Conservation (phyloP, 495 filamentous ascomycete species). For the Jackrogersella multiformis region DNA sequence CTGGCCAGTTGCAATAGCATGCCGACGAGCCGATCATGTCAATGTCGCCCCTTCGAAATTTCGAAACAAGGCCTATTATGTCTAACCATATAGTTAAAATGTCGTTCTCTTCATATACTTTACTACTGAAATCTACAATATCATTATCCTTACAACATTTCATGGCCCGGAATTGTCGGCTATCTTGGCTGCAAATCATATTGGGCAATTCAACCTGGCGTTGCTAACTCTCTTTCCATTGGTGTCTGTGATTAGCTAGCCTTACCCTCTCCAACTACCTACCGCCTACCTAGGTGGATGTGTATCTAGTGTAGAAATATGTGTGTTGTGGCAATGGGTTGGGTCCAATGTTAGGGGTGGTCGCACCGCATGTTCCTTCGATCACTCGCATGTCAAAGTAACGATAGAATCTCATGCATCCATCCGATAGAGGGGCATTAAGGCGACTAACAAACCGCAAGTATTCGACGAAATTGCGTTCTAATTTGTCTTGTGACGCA, state of each 20-base stretch:
- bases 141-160: not conserved
- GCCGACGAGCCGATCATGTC: constrained; percentile 23
- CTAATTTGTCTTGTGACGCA: constrained; percentile 20
- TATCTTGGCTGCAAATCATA: not conserved
- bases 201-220: constrained; percentile 22
- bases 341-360: constrained; percentile 6
- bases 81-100: constrained; percentile 32
- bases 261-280: constrained; percentile 28
- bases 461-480: not conserved
- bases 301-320: constrained; percentile 1
- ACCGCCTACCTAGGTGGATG: not conserved
- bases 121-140: constrained; percentile 3
- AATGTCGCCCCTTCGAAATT: constrained; percentile 12
- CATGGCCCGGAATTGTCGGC: constrained; percentile 21
- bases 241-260: constrained; percentile 16
- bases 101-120: constrained; percentile 25
- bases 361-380: constrained; percentile 39
- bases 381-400: constrained; percentile 40
- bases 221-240: constrained; percentile 32
- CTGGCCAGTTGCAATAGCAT: constrained; percentile 13
- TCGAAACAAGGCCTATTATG: constrained; percentile 23
- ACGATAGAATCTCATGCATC: constrained; percentile 9
- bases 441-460: constrained; percentile 13
- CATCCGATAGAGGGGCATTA: constrained; percentile 20
- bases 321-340: not conserved